Conservation (phyloP, 768 basidiomycete species). For the Solioccasus polychromus region DNA sequence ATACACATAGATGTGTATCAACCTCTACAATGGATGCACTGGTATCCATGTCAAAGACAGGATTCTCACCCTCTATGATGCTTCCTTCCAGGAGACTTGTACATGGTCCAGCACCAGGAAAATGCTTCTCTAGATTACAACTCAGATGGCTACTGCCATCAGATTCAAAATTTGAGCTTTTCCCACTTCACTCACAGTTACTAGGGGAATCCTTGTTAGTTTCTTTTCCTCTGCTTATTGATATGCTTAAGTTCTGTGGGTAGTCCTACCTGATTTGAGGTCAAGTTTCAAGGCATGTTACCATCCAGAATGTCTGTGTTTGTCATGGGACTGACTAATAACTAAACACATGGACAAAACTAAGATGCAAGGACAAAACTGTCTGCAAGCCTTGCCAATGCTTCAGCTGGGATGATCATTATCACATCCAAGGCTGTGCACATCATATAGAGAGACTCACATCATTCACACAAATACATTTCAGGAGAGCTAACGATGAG, state of each 20-base stretch:
- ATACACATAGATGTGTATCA: no score
- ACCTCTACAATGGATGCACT: no score
- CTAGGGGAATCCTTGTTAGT: slow-evolving; percentile 88
- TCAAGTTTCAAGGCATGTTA: no score
- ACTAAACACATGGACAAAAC: no score
- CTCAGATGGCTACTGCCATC: slow-evolving; percentile 64
- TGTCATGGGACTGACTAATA: not conserved
- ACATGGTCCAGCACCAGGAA: slow-evolving; percentile 68
- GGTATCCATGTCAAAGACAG: slow-evolving; percentile 58
- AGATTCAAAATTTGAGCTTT: slow-evolving; percentile 84
- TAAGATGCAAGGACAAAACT: no score
- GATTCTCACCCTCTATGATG: slow-evolving; percentile 79
- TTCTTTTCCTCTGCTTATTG: slow-evolving; percentile 90
- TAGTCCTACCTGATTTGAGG: slow-evolving; percentile 83
- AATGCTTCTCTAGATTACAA: slow-evolving; percentile 80
- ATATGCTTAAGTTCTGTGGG: slow-evolving; percentile 88
- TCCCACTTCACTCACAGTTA: slow-evolving; percentile 86
- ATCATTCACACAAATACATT: slow-evolving; percentile 14
- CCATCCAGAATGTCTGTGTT: no score
- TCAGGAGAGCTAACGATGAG: slow-evolving; percentile 12
- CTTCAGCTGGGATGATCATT: slow-evolving; percentile 41
- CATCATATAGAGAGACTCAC: no score
- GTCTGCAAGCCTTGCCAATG: not conserved
- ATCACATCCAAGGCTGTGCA: slow-evolving; percentile 43
- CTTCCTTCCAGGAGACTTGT: slow-evolving; percentile 79